Conservation (phyloP, 352 stramenopile species). For the Globisporangium cylindrosporum region DNA sequence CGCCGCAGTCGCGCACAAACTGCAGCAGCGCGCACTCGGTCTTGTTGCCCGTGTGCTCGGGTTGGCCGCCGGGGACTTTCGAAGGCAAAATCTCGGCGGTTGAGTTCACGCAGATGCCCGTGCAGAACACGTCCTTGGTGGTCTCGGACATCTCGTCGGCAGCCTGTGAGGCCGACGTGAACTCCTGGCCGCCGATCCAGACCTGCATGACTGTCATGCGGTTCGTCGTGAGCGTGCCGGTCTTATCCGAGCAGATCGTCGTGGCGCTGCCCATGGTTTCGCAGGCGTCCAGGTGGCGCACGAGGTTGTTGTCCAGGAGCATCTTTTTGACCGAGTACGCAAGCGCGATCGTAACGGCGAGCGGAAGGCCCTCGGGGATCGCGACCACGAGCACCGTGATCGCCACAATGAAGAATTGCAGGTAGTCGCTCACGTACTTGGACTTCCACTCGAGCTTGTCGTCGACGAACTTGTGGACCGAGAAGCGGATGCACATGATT, state of each 20-base stretch:
- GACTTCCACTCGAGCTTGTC: slow-evolving; percentile 38
- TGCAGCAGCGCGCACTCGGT: slow-evolving; percentile 76
- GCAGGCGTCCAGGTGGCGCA: slow-evolving; percentile 84
- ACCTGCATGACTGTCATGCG: slow-evolving; percentile 94
- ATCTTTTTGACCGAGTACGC: slow-evolving; percentile 96
- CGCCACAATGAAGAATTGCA: slow-evolving; percentile 83
- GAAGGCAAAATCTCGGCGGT: slow-evolving; percentile 66
- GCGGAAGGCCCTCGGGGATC: slow-evolving; percentile 96
- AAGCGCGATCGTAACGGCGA: slow-evolving; percentile 96
- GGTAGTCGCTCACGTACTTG: slow-evolving; percentile 60
- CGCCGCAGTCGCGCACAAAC: slow-evolving; percentile 66
- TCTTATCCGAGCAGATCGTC: slow-evolving; percentile 97
- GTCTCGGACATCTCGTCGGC: slow-evolving; percentile 56
- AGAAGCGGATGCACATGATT: slow-evolving; percentile 73
- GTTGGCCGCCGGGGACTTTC: slow-evolving; percentile 46
- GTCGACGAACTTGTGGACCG: slow-evolving; percentile 56
- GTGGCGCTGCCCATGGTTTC: slow-evolving; percentile 95
- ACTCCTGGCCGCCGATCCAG: slow-evolving; percentile 72
- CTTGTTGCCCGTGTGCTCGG: slow-evolving; percentile 81
- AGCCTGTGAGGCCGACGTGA: slow-evolving; percentile 43
- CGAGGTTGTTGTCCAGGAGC: slow-evolving; percentile 87
- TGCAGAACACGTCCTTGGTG: slow-evolving; percentile 66
- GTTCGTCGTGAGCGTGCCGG: slow-evolving; percentile 95
- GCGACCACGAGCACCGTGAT: slow-evolving; percentile 95
- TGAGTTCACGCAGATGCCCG: slow-evolving; percentile 69